A percentile compares a stretch with the other conserved stretches of the same genome.
Evolutionary conservation across 2,329 filamentous ascomycete genomes (phyloP).

Genomic region (Bipolaris gigantea): DNA sequence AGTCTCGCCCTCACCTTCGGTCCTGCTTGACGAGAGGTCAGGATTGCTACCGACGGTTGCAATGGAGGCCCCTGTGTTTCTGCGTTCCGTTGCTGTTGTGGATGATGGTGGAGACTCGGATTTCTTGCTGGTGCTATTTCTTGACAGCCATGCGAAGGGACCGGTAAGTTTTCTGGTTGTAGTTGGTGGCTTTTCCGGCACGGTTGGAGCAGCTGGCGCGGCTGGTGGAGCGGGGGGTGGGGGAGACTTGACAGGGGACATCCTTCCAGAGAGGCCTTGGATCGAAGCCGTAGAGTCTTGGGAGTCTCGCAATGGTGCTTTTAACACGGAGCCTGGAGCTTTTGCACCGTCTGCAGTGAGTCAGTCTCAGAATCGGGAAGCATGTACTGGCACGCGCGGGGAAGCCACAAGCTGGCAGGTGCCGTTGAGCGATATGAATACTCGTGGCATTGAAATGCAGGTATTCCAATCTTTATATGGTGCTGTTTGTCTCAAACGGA

Average conservation of each 20-base stretch:
- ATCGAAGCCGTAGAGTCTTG: constrained; percentile 40
- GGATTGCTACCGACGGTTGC: constrained; percentile 78
- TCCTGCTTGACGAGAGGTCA: constrained; percentile 73
- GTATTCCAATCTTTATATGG: constrained; percentile 7
- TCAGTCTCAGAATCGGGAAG: constrained; percentile 18
- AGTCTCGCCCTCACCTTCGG: constrained; percentile 62
- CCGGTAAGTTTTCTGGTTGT: constrained; percentile 73
- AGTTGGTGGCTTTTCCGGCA: constrained; percentile 22
- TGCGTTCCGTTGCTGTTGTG: constrained; percentile 53
- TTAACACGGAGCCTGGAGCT: constrained; percentile 46
- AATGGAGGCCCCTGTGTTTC: constrained; percentile 80
- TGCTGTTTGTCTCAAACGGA: constrained; percentile 10
- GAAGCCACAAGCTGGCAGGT: not conserved
- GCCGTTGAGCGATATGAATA: not conserved
- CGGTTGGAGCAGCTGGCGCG: constrained; percentile 14
- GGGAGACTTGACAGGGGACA: constrained; percentile 64
- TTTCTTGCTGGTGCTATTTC: constrained; percentile 58
- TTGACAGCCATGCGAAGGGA: constrained; percentile 43
- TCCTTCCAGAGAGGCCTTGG: constrained; percentile 72
- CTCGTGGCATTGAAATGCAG: not conserved
- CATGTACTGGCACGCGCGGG: not conserved
- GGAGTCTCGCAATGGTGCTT: constrained; percentile 58
- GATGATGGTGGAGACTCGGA: constrained; percentile 60
- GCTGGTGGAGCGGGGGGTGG: constrained; percentile 42
- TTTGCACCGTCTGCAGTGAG: constrained; percentile 32